Evolutionary conservation across 75 land plant species (phyloP).

Genomic region (Selaginella tamariscina): DNA sequence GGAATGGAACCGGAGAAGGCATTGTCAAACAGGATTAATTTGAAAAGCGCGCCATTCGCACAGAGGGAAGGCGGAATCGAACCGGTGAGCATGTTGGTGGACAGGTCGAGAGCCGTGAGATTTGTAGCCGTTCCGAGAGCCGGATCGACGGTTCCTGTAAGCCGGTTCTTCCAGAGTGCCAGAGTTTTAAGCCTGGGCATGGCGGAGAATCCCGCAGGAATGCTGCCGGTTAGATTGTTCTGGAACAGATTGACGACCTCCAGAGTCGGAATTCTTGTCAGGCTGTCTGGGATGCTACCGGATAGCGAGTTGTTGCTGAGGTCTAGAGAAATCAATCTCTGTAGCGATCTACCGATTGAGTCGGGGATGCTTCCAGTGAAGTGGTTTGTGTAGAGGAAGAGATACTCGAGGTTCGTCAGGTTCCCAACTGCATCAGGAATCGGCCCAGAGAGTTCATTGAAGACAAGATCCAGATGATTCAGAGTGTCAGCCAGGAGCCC

Average conservation of each 20-base stretch:
- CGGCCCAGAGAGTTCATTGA: conserved; percentile 3
- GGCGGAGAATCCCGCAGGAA: not conserved
- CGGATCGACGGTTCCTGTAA: not conserved
- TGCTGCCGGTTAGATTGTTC: conserved; percentile 21
- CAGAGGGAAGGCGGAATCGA: conserved; percentile 2
- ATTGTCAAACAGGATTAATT: not conserved
- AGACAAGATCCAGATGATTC: not conserved
- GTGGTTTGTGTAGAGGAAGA: conserved; percentile 8
- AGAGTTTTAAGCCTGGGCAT: conserved; percentile 5
- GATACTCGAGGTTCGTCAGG: conserved; percentile 2
- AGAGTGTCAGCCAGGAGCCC: not conserved
- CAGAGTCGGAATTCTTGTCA: conserved; percentile 34
- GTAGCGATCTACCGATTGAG: not conserved
- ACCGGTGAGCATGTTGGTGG: not conserved
- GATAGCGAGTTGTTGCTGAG: conserved; percentile 38
- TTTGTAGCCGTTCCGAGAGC: not conserved
- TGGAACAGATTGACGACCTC: conserved; percentile 36
- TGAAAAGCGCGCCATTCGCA: not conserved
- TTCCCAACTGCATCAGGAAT: not conserved
- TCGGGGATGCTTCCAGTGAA: not conserved
- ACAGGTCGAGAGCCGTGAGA: conserved; percentile 2
- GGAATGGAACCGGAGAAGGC: not conserved
- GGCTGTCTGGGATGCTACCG: conserved; percentile 40
- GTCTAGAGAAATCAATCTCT: conserved; percentile 22
- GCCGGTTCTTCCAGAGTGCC: conserved; percentile 10